Conservation (phyloP, 768 basidiomycete species). For the Pulveroboletus sp. region DNA sequence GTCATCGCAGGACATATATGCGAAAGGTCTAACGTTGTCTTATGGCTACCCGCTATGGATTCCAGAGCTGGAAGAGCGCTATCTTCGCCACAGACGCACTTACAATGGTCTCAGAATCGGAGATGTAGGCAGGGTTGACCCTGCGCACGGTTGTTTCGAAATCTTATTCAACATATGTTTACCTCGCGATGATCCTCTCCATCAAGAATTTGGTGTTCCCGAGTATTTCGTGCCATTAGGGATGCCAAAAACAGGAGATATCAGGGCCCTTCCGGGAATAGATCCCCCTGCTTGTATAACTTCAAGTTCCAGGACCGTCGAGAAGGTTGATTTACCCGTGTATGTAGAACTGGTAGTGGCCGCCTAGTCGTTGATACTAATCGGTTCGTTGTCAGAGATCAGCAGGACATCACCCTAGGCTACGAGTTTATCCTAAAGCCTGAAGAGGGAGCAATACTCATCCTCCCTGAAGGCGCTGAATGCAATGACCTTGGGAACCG, state of each 20-base stretch:
- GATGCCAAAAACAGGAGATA: constrained; percentile 1
- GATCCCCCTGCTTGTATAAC: constrained; percentile 6
- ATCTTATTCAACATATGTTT: constrained; percentile 37
- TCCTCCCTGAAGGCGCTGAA: constrained; percentile 31
- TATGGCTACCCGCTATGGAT: constrained; percentile 34
- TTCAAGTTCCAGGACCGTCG: background rate
- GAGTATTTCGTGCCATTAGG: constrained; percentile 22
- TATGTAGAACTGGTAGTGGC: no score
- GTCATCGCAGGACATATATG: constrained; percentile 17
- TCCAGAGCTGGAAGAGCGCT: constrained; percentile 24
- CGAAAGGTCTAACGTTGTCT: constrained; percentile 4
- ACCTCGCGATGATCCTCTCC: constrained; percentile 26
- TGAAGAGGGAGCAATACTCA: constrained; percentile 28
- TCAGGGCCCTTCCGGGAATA: background rate
- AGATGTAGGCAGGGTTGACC: constrained; percentile 33
- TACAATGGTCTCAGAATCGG: constrained; percentile 34
- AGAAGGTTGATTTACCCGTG: background rate
- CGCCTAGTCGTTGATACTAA: no score
- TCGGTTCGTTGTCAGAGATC: no score
- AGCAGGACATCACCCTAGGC: background rate
- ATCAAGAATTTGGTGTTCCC: constrained; percentile 19
- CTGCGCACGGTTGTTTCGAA: constrained; percentile 32
- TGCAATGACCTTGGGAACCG: constrained; percentile 22
- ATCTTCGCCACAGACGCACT: constrained; percentile 18
- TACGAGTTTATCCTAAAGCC: constrained; percentile 14